phyloP scores from a whole-genome alignment of 805 yeast genomes.

The Kodamaea kaohsiungensis region DNA sequence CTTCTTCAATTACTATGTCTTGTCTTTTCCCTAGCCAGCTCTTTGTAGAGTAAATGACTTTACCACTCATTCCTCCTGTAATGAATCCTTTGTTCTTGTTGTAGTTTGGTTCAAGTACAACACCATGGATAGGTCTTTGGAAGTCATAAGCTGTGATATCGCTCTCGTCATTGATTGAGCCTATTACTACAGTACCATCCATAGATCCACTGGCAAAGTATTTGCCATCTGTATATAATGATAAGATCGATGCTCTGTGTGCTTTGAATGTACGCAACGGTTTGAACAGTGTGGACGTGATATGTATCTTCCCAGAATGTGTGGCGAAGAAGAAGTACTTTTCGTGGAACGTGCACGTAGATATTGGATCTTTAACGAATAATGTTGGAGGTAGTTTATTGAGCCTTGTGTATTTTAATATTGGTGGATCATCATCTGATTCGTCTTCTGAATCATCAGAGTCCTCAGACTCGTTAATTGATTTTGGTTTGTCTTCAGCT shows the following conservation, averaged over 20 bases:
- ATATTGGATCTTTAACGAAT: constrained; percentile 66
- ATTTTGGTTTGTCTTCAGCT: neutral
- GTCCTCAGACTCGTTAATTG: neutral
- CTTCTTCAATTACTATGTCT: constrained; percentile 63
- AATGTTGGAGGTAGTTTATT: constrained; percentile 18
- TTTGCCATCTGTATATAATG: constrained; percentile 69
- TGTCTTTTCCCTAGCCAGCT: constrained; percentile 86
- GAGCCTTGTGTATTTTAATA: constrained; percentile 72
- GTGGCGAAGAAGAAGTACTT: constrained; percentile 78
- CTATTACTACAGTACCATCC: constrained; percentile 90
- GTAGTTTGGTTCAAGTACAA: constrained; percentile 75
- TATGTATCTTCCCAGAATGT: constrained; percentile 79
- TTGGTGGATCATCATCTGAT: constrained; percentile 57
- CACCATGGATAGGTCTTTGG: constrained; percentile 85
- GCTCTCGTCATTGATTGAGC: constrained; percentile 59
- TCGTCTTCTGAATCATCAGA: constrained; percentile 3
- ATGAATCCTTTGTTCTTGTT: constrained; percentile 61
- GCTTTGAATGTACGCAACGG: constrained; percentile 75
- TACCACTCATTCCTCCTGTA: constrained; percentile 90
- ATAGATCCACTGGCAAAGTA: constrained; percentile 86
- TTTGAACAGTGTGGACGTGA: constrained; percentile 59
- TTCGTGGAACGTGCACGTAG: constrained; percentile 64
- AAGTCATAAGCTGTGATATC: constrained; percentile 79
- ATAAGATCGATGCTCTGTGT: constrained; percentile 80
- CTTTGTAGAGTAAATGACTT: constrained; percentile 68